Evolutionary conservation across 2,329 filamentous ascomycete genomes (phyloP), one percentile per base, ranked within the genome.

Genomic region (Aspergillus sergii): DNA sequence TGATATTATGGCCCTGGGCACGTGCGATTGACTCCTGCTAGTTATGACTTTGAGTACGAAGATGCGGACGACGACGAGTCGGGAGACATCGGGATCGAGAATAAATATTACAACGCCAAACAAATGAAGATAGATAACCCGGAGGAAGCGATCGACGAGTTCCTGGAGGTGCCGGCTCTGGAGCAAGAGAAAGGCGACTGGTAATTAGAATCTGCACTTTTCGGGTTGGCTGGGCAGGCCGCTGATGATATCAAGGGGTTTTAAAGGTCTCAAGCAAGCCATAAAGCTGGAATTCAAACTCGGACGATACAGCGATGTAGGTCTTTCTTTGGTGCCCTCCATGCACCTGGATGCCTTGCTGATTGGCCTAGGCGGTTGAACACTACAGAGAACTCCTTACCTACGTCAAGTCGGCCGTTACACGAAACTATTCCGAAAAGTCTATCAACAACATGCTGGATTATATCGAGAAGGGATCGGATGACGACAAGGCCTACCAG

Each of bases 71-170:
- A 95, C 56, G 92, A 96, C 50, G 90, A 97, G 62, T 88, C 87
- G 36, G 93, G 90, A 62, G 93, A 97, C 76, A 91, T 97, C 72
- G 93, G 94, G 70, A 96, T 98, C 77, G 95, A 99, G 78, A 99
- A 99, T 84, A 97, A 97, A 82, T 99, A 99, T 84, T 99, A 98
- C 85, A 98, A 97, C 80, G 95, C 95, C 50, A 99, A 99, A 81
- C 94, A 98, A 81, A 89, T 96, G 76, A 99, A 98, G 83, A 84
- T 85, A 50, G 89, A 90, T 66, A 93, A 94, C 62, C 93, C 94
- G 0, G 88, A 95, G 73, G 93, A 93, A 70, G 95, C 95, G 2
- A 91, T 99, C 61, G 88, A 89, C 41, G 94, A 98, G 77, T 99
- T 99, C 73, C 82, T 98, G n/a, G 91, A 88, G 36, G 90, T 99